These are phyloP conservation scores for Ajuga chamaepitys DNA, from an alignment of 257 asterid genomes.

Conservation along the genomic window DNA sequence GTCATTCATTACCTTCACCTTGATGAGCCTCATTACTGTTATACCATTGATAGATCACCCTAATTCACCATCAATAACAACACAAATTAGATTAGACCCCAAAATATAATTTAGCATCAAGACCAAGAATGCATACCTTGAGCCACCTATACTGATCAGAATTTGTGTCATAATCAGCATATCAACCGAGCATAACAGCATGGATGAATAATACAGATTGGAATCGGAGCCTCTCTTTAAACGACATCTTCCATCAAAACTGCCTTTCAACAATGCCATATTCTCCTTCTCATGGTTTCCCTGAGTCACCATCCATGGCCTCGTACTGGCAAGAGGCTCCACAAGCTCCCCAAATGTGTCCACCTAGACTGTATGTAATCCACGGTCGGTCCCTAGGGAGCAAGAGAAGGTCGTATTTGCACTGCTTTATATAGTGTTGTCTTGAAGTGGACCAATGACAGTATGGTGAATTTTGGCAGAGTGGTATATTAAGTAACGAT, in stretches of 20 bases:
- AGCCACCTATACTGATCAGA: slow-evolving; percentile 84
- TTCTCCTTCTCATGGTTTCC: slow-evolving; percentile 88
- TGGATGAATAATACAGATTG: slow-evolving; percentile 81
- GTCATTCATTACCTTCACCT: slow-evolving; percentile 63
- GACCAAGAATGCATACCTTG: slow-evolving; percentile 37
- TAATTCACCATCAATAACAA: slow-evolving; percentile 14
- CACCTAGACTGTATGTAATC: slow-evolving; percentile 63
- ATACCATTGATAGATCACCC: slow-evolving; percentile 88
- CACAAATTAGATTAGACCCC: background rate
- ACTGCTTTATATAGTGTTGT: slow-evolving; percentile 52
- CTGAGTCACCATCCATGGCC: slow-evolving; percentile 98
- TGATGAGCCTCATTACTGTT: slow-evolving; percentile 83
- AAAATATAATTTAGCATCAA: background rate
- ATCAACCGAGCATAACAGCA: slow-evolving; percentile 81
- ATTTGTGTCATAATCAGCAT: slow-evolving; percentile 46
- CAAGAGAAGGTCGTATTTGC: slow-evolving; percentile 66
- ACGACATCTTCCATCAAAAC: slow-evolving; percentile 97
- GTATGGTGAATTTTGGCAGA: slow-evolving; percentile 84
- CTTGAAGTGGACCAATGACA: slow-evolving; percentile 74
- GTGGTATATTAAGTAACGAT: slow-evolving; percentile 48
- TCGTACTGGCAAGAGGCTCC: slow-evolving; percentile 81
- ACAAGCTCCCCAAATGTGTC: slow-evolving; percentile 86
- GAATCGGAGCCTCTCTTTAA: slow-evolving; percentile 68
- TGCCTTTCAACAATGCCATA: slow-evolving; percentile 35
- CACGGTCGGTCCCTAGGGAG: slow-evolving; percentile 94